Evolutionary conservation across 345 rosid species (phyloP).

Genomic region (Rhizophora mangle): DNA sequence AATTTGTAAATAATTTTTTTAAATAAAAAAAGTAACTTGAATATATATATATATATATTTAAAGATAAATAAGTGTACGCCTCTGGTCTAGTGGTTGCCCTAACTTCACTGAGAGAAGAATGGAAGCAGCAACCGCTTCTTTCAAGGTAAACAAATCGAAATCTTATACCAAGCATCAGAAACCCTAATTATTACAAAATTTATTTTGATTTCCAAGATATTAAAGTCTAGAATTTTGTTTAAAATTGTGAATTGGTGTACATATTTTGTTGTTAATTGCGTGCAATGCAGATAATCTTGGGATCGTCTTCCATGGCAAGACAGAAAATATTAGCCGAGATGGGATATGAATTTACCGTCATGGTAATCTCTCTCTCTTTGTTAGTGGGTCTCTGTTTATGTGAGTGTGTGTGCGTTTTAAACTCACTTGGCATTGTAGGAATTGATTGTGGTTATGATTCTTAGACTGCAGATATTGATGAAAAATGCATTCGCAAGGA

Average conservation of each 20-base stretch:
- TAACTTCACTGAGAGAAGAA: conserved; percentile 36
- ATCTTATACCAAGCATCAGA: neutral
- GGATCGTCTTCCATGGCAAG: conserved; percentile 83
- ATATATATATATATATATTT: too few relatives aligned
- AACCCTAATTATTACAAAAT: neutral
- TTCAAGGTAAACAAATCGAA: conserved; percentile 41
- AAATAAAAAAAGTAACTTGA: too few relatives aligned
- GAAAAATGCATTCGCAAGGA: conserved; percentile 74
- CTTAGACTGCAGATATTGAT: conserved; percentile 88
- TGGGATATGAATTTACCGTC: conserved; percentile 85
- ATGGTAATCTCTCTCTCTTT: conserved; percentile 37
- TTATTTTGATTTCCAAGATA: too few relatives aligned
- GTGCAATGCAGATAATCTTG: conserved; percentile 68
- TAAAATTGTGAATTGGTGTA: neutral
- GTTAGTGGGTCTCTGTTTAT: too few relatives aligned
- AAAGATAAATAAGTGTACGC: neutral
- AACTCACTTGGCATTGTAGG: neutral
- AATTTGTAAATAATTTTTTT: too few relatives aligned
- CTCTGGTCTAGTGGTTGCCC: neutral
- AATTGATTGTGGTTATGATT: neutral
- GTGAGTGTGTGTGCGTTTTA: neutral
- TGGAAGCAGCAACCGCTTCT: conserved; percentile 25
- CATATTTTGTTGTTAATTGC: neutral
- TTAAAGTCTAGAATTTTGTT: neutral
- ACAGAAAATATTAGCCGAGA: conserved; percentile 59